A percentile compares a stretch with the other conserved stretches of the same genome.
These are phyloP conservation scores for Pyricularia pennisetigena DNA, from an alignment of 2,329 filamentous ascomycete genomes.

Conservation along the genomic window DNA sequence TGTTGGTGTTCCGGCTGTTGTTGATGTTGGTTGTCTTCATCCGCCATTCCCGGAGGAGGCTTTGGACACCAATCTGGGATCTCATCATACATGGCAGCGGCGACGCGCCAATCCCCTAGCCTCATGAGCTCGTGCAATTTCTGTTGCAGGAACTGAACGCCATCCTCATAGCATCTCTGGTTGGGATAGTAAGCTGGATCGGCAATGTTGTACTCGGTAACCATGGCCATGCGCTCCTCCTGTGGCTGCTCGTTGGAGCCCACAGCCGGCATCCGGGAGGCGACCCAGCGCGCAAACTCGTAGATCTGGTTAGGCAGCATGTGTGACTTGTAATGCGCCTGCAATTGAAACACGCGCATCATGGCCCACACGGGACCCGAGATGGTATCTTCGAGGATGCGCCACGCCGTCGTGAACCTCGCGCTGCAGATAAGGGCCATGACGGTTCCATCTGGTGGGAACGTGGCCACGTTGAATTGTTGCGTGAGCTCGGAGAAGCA, in stretches of 20 bases:
- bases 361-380: constrained; percentile 12
- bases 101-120: constrained; percentile 11
- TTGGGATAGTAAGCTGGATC: constrained; percentile 8
- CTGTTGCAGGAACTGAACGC: constrained; percentile 8
- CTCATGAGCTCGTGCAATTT: constrained; percentile 11
- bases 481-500: constrained; percentile 12
- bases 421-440: constrained; percentile 11
- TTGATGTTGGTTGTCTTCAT: not conserved
- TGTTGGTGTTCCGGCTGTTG: constrained; percentile 5
- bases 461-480: constrained; percentile 9
- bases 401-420: constrained; percentile 11
- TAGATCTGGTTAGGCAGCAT: constrained; percentile 11
- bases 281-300: constrained; percentile 11
- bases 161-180: constrained; percentile 9
- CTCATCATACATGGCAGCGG: constrained; percentile 10
- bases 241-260: constrained; percentile 8
- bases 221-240: constrained; percentile 11
- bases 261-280: constrained; percentile 7
- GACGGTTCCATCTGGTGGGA: constrained; percentile 10
- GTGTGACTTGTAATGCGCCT: constrained; percentile 11
- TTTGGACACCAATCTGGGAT: constrained; percentile 11
- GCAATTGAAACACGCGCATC: constrained; percentile 10
- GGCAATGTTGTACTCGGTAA: constrained; percentile 9
- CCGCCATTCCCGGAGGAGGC: constrained; percentile 2
- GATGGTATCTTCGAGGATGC: constrained; percentile 12